phyloP scores from a whole-genome alignment of 78 protist species.

The Isochrysis galbana region DNA sequence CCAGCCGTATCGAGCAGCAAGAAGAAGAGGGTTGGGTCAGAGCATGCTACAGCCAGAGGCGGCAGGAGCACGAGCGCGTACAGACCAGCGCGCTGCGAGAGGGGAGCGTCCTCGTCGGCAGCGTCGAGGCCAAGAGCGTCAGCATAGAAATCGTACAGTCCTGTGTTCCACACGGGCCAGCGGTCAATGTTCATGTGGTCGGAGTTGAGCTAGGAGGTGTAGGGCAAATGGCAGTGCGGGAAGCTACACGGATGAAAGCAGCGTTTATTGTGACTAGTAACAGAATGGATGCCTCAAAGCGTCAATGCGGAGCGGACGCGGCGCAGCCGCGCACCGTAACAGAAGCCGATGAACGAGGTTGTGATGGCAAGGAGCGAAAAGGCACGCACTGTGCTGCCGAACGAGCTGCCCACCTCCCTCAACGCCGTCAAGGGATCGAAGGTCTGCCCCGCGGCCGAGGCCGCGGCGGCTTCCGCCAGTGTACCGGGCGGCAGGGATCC shows the following conservation, averaged over 20 bases:
- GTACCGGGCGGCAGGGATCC: neutral
- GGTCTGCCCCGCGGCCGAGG: neutral
- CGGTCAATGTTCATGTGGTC: no score
- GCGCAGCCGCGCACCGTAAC: no score
- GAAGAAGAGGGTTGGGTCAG: neutral
- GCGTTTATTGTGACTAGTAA: no score
- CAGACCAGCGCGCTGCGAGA: neutral
- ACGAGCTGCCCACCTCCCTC: neutral
- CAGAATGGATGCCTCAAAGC: no score
- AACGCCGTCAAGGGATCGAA: neutral
- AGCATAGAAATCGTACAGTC: neutral
- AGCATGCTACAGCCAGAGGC: neutral
- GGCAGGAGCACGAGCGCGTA: neutral
- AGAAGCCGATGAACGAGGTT: conserved; percentile 3
- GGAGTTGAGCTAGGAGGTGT: no score
- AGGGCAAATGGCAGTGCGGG: no score
- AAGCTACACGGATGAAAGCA: no score
- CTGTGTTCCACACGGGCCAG: no score
- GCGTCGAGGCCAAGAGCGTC: neutral
- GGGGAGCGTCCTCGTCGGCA: neutral
- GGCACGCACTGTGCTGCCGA: neutral
- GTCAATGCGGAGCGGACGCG: no score
- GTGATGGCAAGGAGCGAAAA: neutral
- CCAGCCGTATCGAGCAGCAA: neutral
- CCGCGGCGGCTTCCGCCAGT: neutral